These are phyloP conservation scores for Erodium trifolium DNA, from an alignment of 441 rosid species.

Conservation along the genomic window DNA sequence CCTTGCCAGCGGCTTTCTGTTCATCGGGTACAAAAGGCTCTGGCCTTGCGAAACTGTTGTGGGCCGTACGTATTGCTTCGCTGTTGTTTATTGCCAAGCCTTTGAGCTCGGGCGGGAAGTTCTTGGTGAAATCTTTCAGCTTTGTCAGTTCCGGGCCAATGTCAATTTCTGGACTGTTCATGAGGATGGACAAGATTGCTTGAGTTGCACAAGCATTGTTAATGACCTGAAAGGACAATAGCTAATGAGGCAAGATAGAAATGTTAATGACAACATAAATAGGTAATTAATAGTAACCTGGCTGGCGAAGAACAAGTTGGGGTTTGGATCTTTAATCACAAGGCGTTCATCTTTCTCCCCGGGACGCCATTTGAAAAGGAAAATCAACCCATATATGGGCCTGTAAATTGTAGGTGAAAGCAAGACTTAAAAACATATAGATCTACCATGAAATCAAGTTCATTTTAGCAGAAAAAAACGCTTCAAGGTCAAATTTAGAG, in stretches of 20 bases:
- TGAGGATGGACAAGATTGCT: slow-evolving; percentile 80
- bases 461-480: neutral
- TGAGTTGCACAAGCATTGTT: slow-evolving; percentile 99
- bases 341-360: slow-evolving; percentile 84
- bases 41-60: slow-evolving; percentile 92
- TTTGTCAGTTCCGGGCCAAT: slow-evolving; percentile 74
- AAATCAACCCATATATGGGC: slow-evolving; percentile 89
- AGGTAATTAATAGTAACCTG: slow-evolving; percentile 42
- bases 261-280: neutral
- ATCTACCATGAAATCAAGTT: neutral
- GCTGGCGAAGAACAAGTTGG: slow-evolving; percentile 79
- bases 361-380: slow-evolving; percentile 96
- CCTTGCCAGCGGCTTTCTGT: slow-evolving; percentile 74
- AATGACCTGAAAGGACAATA: slow-evolving; percentile 37
- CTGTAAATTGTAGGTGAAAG: slow-evolving; percentile 29
- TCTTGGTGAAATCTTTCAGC: slow-evolving; percentile 79
- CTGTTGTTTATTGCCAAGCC: slow-evolving; percentile 98
- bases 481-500: neutral
- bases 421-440: neutral
- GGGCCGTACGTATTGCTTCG: slow-evolving; percentile 80
- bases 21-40: slow-evolving; percentile 91
- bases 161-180: slow-evolving; percentile 82
- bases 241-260: slow-evolving; percentile 1
- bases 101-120: slow-evolving; percentile 87
- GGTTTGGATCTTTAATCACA: slow-evolving; percentile 67